Evolutionary conservation across 2,329 filamentous ascomycete genomes (phyloP), one percentile per base, ranked within the genome.

Genomic region (Claviceps citrina): DNA sequence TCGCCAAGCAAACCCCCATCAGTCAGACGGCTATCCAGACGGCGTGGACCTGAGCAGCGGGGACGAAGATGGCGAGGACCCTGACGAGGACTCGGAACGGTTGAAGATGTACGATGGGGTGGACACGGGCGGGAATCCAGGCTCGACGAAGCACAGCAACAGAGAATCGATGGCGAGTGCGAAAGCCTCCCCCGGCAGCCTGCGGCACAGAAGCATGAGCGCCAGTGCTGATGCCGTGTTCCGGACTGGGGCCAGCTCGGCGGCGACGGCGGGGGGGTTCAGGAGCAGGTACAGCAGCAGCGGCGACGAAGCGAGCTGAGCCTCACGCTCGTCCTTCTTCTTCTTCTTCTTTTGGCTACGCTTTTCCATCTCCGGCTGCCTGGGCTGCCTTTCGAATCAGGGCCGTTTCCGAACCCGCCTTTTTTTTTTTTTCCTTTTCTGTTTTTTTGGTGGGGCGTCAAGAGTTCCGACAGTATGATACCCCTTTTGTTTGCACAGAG

Each of bases 11-110:
- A 58, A 61, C 30, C 54, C 54, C 0, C 59, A 63, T 30, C 57
- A 60, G 1, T 64, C 65, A 1, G 60, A 64, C 13, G 58, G 57
- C 13, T 66, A 64, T 39, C 57, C 61, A 2, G 59, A 64, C 7
- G 57, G 57, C 1, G 58, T 57, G 5, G 60, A 62, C 13, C 48
- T 63, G 24, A 60, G 51, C 33, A 67, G 63, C 5, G 60, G 56
- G 1, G 65, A 66, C 6, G 61, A 65, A 38, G 59, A 63, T 24
- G 59, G 58, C 2, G 60, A 60, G 16, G 59, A 62, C n/a, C 57
- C 57, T 2, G 59, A 62, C 5, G 53, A 59, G 9, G 57, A 58
- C 8, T 36, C 25, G 2, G 41, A 34, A n/a, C 32, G 37, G 5
- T 7, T 43, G 4, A 12, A 50, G 13, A 62, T 62, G 46, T 56